Evolutionary conservation across 2,329 filamentous ascomycete genomes (phyloP).

Genomic region (Aspergillus sclerotialis): DNA sequence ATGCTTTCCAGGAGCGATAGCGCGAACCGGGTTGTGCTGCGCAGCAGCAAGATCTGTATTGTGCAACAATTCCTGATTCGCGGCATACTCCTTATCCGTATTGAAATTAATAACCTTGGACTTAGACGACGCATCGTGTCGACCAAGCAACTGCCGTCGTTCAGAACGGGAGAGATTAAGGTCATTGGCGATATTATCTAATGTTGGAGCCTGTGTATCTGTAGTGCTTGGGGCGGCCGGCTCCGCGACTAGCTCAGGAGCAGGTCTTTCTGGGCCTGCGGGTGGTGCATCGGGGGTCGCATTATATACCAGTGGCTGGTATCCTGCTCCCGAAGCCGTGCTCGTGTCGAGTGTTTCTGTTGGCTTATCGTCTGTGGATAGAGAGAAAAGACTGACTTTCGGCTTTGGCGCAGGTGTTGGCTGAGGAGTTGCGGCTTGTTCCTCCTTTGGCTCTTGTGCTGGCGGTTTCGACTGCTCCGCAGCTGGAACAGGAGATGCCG

Average conservation of each 20-base stretch:
- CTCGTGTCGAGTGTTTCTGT: constrained; percentile 4
- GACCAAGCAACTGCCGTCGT: constrained; percentile 78
- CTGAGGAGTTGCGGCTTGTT: constrained; percentile 5
- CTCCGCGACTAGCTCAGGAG: constrained; percentile 6
- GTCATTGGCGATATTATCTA: constrained; percentile 65
- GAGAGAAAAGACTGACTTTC: constrained; percentile 40
- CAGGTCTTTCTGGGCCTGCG: constrained; percentile 11
- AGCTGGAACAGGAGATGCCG: constrained; percentile 11
- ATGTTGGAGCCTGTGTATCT: constrained; percentile 41
- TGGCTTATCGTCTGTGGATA: constrained; percentile 22
- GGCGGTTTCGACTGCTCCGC: constrained; percentile 8
- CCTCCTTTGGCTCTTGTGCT: constrained; percentile 5
- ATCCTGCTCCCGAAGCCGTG: constrained; percentile 18
- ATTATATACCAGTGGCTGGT: constrained; percentile 36
- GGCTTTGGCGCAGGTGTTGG: constrained; percentile 26
- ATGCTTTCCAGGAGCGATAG: constrained; percentile 82
- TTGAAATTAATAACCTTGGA: constrained; percentile 79
- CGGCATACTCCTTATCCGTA: constrained; percentile 76
- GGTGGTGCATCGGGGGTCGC: constrained; percentile 13
- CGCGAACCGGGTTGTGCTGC: constrained; percentile 73
- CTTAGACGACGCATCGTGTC: constrained; percentile 44
- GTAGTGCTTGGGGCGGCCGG: constrained; percentile 8
- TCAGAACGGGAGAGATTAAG: constrained; percentile 72
- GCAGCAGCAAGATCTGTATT: constrained; percentile 40
- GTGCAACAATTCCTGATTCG: constrained; percentile 75